Base-by-base conservation (phyloP, 768 basidiomycete genomes). In the Podaxis sp. region DNA sequence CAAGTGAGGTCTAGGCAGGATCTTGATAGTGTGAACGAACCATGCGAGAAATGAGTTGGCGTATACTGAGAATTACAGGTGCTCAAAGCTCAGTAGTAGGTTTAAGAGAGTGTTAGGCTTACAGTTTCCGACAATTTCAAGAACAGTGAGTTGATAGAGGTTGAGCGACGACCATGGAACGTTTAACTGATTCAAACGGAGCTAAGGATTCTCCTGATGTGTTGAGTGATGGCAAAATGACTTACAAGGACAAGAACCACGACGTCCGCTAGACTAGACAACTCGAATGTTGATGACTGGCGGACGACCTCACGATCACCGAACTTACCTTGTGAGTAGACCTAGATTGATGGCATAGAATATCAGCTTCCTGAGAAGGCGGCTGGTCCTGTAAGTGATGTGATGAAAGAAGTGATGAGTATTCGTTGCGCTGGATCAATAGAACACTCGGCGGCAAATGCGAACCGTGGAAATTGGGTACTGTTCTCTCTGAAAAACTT, bases 331-430 rank as follows among this genome's bases (percentile, higher is more conserved):
- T 4, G 53, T 61, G 13, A 61, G 53, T 8, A 61, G 40, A 2
- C 60, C 60, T 28, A 61, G 17, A 22, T 61, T 61, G 1, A 61
- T 53, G 40, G 60, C 37, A 22, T 61, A 61, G 40, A 55, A 61
- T 46, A 61, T 61, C 41, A 61, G 41, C 33, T 55, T 61, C 12
- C 48, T 54, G 28, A 61, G 30, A 17, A 61, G 38, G 5, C 33
- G 52, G 24, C n/a, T 61, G 1, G 60, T 61, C 60, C 60, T 61
- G 22, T 28, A 17, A 13, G 40, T 0, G 24, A 15, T 6, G 28
- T 30, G 5, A 20, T 38, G 20, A 59, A 15, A 50, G n/a, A 22
- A 24, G 11, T 26, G 48, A 49, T n/a, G 10, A 49, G 22, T 4
- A 50, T 26, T 50, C 48, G 3, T 10, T 50, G 22, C 4, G n/a